Base-by-base conservation (phyloP, 192 early-diverging fungal genomes). In the Chytriomyces sp. region DNA sequence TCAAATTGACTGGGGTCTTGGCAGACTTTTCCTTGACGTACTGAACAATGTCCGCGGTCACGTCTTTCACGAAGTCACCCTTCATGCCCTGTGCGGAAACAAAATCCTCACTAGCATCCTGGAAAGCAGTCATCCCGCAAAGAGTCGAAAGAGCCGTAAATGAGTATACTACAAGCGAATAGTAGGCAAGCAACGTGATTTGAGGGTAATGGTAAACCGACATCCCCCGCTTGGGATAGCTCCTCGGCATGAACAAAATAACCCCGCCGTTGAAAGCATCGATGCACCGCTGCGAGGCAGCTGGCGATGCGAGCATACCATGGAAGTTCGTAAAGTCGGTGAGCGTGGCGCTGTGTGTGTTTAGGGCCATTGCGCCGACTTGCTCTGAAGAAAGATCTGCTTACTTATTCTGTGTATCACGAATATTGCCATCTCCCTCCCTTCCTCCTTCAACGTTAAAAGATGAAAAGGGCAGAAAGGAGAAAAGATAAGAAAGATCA, bases 261-360 rank as follows among this genome's bases (percentile, higher is more conserved):
- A 22, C 44, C 19, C 19, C 33, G 28, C 57, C 57, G 19, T 1
- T 3, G 28, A 59, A 59, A 28, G 57, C 57, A 14, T 17, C 57
- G 28, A 34, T 59, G 57, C 57, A 59, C 2, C 57, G 57, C 17
- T 19, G 57, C 2, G 57, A 59, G 57, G 57, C 57, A 22, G 57
- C 57, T 26, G 57, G 57, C 2, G 57, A 34, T 19, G 57, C 26
- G 28, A 59, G 57, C 57, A 59, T 59, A 22, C 57, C 57, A 59
- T 59, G 57, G 57, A 32, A 59, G 57, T 28, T 34, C 19, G 57
- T 59, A 34, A 59, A 59, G 26, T 59, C 57, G 19, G 57, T 34
- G 14, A 59, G 28, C 2, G 2, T 59, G 17, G 57, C 57, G n/a
- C n/a, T n/a, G n/a, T n/a, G n/a, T n/a, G n/a, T n/a, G n/a, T n/a